phyloP scores from a whole-genome alignment of 2,329 filamentous ascomycete genomes.

The Aspergillus pseudotamarii region DNA sequence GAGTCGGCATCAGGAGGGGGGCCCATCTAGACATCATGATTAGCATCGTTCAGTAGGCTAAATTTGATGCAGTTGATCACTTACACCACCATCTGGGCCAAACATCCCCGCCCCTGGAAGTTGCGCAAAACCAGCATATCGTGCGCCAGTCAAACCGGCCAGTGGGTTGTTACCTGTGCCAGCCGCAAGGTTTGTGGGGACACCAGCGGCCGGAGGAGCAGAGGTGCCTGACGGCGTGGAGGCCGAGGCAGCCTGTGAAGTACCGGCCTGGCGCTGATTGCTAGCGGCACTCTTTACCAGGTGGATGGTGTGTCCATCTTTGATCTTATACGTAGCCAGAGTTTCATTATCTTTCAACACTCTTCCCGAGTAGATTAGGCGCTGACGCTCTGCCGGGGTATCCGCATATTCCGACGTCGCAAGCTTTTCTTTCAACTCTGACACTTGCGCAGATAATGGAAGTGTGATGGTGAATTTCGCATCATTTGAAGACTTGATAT shows the following conservation, averaged over 20 bases:
- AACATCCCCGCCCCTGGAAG: conserved; percentile 87
- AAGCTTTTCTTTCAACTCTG: conserved; percentile 88
- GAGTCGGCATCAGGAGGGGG: conserved; percentile 80
- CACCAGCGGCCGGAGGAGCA: conserved; percentile 41
- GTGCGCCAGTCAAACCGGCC: conserved; percentile 85
- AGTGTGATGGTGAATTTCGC: conserved; percentile 83
- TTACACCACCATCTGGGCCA: conserved; percentile 89
- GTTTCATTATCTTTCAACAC: conserved; percentile 95
- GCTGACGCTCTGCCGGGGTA: conserved; percentile 83
- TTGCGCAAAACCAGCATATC: conserved; percentile 89
- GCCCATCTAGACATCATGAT: conserved; percentile 69
- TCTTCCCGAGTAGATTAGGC: conserved; percentile 94
- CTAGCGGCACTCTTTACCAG: conserved; percentile 95
- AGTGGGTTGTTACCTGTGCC: conserved; percentile 79
- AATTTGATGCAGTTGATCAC: conserved; percentile 40
- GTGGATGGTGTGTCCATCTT: conserved; percentile 92
- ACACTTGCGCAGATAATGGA: conserved; percentile 72
- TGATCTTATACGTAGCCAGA: conserved; percentile 87
- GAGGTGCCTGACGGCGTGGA: conserved; percentile 35
- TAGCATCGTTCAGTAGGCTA: conserved; percentile 11
- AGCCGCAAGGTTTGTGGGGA: conserved; percentile 52
- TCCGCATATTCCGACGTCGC: conserved; percentile 80
- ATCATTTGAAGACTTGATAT: conserved; percentile 95
- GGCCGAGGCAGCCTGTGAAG: conserved; percentile 51
- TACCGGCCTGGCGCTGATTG: conserved; percentile 66